Evolutionary conservation across 2,329 filamentous ascomycete species (phyloP), one percentile per base, ranked within the genome.

Genomic region (Ophiostoma montium): DNA sequence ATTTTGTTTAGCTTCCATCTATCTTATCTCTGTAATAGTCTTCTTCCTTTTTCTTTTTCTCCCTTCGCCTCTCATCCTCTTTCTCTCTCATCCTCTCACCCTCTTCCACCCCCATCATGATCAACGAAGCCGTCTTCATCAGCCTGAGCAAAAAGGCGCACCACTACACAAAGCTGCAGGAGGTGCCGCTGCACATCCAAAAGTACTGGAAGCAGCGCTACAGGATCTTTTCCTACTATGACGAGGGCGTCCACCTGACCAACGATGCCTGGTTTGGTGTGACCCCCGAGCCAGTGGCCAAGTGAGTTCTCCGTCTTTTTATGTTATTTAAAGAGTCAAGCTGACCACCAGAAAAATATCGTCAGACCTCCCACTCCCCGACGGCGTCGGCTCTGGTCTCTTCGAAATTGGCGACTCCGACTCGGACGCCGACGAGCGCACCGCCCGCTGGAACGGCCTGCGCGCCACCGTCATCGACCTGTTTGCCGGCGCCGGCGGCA

Each of bases 201-300:
- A 95, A 95, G 86, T 98, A 98, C 66, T 98, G 86, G 78, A 74
- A 82, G 15, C 89, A 96, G 60, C 78, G 92, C 52, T 82, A 92
- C 63, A 82, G 80, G 47, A 85, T 98, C 56, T 98, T 94, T 66
- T 82, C 82, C 15, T 75, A 75, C 57, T 98, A 95, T 62, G 83
- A 95, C 62, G 75, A 89, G 51, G 90, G 88, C 49, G 76, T 98
- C 56, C 83, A 80, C 70, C 79, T 98, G 72, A 98, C 94, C 0
- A 82, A 94, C 62, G 83, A 90, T 66, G 84, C 88, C 48, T 98
- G 92, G 92, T 98, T 92, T 63, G 92, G 89, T 49, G 89, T 96
- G 8, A 98, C 94, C 0, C 89, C 92, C 13, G 90, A 98, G 63
- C 84, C 86, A 5, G 78, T 98, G 27, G 92, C 92, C 54, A 83